These are phyloP conservation scores for Kentomonas sorsogonicus DNA, from an alignment of 208 protist species.

Conservation along the genomic window DNA sequence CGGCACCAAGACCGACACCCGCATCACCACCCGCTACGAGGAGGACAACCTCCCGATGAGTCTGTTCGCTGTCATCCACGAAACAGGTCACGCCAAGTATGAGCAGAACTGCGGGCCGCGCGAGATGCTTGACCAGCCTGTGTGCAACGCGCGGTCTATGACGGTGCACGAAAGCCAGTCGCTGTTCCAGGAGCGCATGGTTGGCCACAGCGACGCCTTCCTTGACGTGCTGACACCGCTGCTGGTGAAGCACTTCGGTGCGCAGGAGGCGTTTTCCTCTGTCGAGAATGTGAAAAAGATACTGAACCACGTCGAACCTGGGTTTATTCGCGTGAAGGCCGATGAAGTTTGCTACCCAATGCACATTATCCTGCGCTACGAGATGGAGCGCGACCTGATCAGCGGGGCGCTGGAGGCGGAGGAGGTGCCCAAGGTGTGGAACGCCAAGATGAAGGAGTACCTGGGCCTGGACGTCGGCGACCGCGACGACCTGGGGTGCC, in stretches of 20 bases:
- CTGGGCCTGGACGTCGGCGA: conserved; percentile 69
- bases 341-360: conserved; percentile 90
- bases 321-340: conserved; percentile 77
- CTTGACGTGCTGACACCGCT: conserved; percentile 45
- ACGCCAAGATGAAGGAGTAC: conserved; percentile 83
- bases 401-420: conserved; percentile 69
- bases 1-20: conserved; percentile 70
- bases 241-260: conserved; percentile 41
- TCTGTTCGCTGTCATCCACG: conserved; percentile 77
- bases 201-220: conserved; percentile 53
- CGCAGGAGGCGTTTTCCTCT: conserved; percentile 36
- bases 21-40: conserved; percentile 81
- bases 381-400: conserved; percentile 84
- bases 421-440: conserved; percentile 78
- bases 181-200: conserved; percentile 79
- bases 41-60: conserved; percentile 42
- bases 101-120: conserved; percentile 79
- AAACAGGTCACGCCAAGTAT: conserved; percentile 88
- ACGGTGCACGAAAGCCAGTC: conserved; percentile 89
- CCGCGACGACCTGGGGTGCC: conserved; percentile 64
- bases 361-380: conserved; percentile 87
- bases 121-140: conserved; percentile 52
- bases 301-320: conserved; percentile 50
- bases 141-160: conserved; percentile 55
- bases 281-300: conserved; percentile 54